Percentiles rank a stretch among this genome's conserved stretches.
These are phyloP conservation scores for Metarhizium sp. DNA, from an alignment of 2,329 filamentous ascomycete species.

Conservation along the genomic window DNA sequence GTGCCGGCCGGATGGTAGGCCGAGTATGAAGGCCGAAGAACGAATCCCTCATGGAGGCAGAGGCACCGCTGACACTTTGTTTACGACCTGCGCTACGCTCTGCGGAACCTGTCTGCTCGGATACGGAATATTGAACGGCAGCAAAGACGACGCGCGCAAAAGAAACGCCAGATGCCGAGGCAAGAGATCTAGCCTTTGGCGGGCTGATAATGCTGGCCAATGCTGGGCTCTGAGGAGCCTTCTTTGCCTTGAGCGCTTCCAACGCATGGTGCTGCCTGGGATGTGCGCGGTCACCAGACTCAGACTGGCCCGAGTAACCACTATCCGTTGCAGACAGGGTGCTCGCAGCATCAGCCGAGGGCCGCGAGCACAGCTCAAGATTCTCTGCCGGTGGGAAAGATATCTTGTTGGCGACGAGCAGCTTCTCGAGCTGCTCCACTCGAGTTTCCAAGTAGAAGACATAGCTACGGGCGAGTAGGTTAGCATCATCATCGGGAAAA, in stretches of 20 bases:
- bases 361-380: constrained; percentile 55
- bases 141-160: constrained; percentile 93
- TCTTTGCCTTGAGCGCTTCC: constrained; percentile 25
- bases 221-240: constrained; percentile 21
- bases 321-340: constrained; percentile 23
- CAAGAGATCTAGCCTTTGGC: constrained; percentile 71
- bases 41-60: constrained; percentile 83
- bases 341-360: constrained; percentile 26
- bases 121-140: constrained; percentile 68
- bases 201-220: constrained; percentile 71
- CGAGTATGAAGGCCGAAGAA: constrained; percentile 95
- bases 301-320: constrained; percentile 23
- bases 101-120: constrained; percentile 44
- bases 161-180: constrained; percentile 82
- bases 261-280: constrained; percentile 19
- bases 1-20: constrained; percentile 74
- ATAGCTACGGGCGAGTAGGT: constrained; percentile 49
- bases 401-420: constrained; percentile 61
- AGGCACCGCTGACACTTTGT: constrained; percentile 24
- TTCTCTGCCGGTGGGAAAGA: constrained; percentile 61
- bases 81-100: constrained; percentile 17
- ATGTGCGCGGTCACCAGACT: constrained; percentile 17
- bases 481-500: not conserved
- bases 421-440: constrained; percentile 70
- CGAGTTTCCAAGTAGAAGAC: constrained; percentile 90